Conservation (phyloP, 139 green algal genomes). For the Coelastrella sp. region DNA sequence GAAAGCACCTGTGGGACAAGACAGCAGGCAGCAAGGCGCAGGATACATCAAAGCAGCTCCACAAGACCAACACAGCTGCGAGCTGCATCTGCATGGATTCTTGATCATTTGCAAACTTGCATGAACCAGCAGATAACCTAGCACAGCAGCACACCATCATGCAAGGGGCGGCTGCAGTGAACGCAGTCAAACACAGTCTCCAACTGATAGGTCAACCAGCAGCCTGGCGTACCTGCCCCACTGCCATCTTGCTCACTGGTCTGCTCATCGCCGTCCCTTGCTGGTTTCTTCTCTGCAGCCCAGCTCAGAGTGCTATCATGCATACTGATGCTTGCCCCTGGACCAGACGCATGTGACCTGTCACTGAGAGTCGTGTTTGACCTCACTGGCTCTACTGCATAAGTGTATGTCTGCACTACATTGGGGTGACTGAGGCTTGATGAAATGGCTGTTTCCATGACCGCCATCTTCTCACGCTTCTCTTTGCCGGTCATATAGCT, state of each 20-base stretch:
- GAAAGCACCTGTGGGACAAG: not conserved
- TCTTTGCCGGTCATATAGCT: conserved; percentile 55
- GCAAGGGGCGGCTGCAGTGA: too few relatives aligned
- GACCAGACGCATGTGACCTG: not conserved
- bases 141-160: not conserved
- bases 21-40: not conserved
- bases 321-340: conserved; percentile 27
- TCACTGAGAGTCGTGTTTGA: not conserved
- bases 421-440: conserved; percentile 51
- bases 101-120: not conserved
- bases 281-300: not conserved
- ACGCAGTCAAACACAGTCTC: too few relatives aligned
- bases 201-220: too few relatives aligned
- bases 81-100: not conserved
- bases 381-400: conserved; percentile 48
- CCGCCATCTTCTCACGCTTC: conserved; percentile 56
- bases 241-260: not conserved
- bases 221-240: not conserved
- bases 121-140: not conserved
- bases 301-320: conserved; percentile 34
- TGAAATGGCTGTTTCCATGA: conserved; percentile 66
- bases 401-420: conserved; percentile 56
- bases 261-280: not conserved
- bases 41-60: not conserved
- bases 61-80: not conserved